These are phyloP conservation scores for Serpula lacrymans DNA, from an alignment of 768 basidiomycete genomes.

Conservation along the genomic window DNA sequence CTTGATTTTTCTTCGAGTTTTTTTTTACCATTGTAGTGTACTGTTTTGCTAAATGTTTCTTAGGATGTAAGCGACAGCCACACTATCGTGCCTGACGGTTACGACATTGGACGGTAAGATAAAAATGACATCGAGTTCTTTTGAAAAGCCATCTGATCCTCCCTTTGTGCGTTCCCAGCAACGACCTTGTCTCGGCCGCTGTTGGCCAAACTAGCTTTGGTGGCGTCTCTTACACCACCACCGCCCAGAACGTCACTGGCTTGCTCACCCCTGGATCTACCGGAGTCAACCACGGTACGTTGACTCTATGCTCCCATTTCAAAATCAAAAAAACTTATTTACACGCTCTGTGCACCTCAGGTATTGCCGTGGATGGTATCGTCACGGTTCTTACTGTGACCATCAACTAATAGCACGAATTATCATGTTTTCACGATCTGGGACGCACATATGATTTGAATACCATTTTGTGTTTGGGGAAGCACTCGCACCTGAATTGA, in stretches of 20 bases:
- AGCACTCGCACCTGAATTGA: no score
- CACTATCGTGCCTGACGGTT: conserved; percentile 44
- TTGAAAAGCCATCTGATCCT: not conserved
- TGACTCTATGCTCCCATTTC: not conserved
- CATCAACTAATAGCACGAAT: conserved; percentile 33
- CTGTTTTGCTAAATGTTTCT: not conserved
- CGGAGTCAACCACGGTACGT: conserved; percentile 54
- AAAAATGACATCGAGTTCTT: no score
- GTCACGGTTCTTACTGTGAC: conserved; percentile 53
- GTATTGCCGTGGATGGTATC: conserved; percentile 58
- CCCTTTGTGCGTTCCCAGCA: conserved; percentile 17
- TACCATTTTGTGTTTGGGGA: no score
- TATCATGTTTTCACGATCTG: no score
- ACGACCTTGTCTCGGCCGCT: conserved; percentile 36
- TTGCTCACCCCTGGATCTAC: conserved; percentile 48
- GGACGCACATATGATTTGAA: no score
- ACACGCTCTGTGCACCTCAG: conserved; percentile 24
- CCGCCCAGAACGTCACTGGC: conserved; percentile 45
- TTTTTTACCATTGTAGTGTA: not conserved
- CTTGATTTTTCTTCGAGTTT: not conserved
- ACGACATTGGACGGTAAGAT: conserved; percentile 48
- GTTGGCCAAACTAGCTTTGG: conserved; percentile 36
- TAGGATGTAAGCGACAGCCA: conserved; percentile 34
- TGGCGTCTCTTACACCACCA: conserved; percentile 46
- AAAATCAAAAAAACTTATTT: not conserved